These are phyloP conservation scores for Rhynchospora breviuscula DNA, from an alignment of 176 grass and related monocot genomes.

Conservation along the genomic window DNA sequence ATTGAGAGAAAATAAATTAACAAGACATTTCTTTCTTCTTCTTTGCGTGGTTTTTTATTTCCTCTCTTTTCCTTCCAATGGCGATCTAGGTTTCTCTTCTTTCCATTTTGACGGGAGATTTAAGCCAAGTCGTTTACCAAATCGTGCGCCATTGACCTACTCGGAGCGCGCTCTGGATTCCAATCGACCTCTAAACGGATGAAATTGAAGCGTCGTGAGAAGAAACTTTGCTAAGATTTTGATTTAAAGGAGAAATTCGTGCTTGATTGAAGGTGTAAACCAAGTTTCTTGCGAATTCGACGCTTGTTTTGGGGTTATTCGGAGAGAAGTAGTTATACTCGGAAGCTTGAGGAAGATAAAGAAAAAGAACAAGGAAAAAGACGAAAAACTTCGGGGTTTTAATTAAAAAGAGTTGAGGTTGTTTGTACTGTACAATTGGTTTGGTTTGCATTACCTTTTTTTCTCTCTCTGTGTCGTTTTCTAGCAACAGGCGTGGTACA, in stretches of 20 bases:
- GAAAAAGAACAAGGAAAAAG: background rate
- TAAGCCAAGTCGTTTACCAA: background rate
- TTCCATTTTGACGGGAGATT: background rate
- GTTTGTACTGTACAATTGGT: slow-evolving; percentile 26
- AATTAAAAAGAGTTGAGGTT: slow-evolving; percentile 7
- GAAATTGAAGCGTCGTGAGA: background rate
- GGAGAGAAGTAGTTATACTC: background rate
- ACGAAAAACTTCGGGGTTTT: background rate
- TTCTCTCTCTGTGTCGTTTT: slow-evolving; percentile 35
- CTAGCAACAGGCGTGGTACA: slow-evolving; percentile 28
- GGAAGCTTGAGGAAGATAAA: background rate
- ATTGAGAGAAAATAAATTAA: background rate
- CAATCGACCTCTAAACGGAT: slow-evolving; percentile 11
- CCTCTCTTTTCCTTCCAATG: background rate
- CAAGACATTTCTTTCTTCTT: background rate
- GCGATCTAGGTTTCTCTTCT: slow-evolving; percentile 17
- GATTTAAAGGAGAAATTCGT: background rate
- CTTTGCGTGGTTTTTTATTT: slow-evolving; percentile 1
- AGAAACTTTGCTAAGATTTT: background rate
- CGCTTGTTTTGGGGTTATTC: background rate
- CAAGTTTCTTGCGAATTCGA: background rate
- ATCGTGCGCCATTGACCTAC: slow-evolving; percentile 8
- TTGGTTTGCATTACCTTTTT: slow-evolving; percentile 3
- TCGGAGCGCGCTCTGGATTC: slow-evolving; percentile 15
- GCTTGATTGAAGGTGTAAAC: background rate